phyloP scores from a whole-genome alignment of 2,329 filamentous ascomycete species.

The Fusarium tjaetaba region DNA sequence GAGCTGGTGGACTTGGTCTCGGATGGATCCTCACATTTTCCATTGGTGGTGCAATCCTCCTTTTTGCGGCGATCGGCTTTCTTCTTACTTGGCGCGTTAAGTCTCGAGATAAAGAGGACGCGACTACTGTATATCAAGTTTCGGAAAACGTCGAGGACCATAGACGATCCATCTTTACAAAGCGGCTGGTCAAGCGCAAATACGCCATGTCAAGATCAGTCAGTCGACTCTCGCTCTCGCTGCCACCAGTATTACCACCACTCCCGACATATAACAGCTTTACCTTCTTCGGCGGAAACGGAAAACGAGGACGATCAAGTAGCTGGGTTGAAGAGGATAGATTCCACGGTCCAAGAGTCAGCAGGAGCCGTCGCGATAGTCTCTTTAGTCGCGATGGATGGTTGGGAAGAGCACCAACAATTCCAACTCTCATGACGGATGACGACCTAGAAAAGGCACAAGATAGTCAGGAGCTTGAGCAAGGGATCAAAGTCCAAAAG shows the following conservation, averaged over 20 bases:
- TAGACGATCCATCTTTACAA: constrained; percentile 35
- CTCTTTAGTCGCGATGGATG: constrained; percentile 49
- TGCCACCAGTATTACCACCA: constrained; percentile 47
- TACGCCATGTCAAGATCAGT: constrained; percentile 40
- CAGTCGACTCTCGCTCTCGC: constrained; percentile 45
- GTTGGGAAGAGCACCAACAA: constrained; percentile 49
- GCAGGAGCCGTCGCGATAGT: constrained; percentile 42
- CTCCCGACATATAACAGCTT: constrained; percentile 48
- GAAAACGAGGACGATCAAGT: constrained; percentile 39
- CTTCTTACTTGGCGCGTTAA: constrained; percentile 53
- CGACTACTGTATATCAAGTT: constrained; percentile 45
- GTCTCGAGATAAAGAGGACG: constrained; percentile 27
- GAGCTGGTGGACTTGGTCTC: constrained; percentile 43
- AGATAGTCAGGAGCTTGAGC: constrained; percentile 15
- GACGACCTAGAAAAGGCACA: constrained; percentile 40
- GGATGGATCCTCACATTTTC: constrained; percentile 58
- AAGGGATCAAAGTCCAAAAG: constrained; percentile 31
- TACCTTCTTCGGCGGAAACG: constrained; percentile 43
- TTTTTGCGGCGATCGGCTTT: constrained; percentile 56
- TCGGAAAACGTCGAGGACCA: constrained; percentile 33
- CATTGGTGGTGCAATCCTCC: constrained; percentile 57
- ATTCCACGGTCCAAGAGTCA: constrained; percentile 58
- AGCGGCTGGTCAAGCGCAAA: constrained; percentile 47
- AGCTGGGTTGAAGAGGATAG: constrained; percentile 63
- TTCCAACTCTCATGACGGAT: constrained; percentile 47